These are phyloP conservation scores for Lentinula edodes DNA, from an alignment of 768 basidiomycete species.

Conservation along the genomic window DNA sequence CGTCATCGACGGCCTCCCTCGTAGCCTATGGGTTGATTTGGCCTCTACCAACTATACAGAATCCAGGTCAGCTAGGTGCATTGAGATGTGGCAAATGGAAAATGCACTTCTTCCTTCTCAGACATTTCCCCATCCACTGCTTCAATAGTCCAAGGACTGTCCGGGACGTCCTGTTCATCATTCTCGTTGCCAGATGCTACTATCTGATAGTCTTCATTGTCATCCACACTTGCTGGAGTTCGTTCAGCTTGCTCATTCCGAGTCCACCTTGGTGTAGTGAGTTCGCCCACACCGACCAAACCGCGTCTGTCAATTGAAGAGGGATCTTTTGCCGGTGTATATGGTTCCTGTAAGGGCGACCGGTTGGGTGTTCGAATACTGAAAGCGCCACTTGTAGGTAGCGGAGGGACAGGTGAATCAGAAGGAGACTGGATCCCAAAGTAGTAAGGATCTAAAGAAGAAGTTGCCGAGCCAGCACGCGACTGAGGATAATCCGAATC, in stretches of 20 bases:
- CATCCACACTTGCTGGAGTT: constrained; percentile 19
- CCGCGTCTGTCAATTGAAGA: constrained; percentile 79
- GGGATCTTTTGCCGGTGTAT: constrained; percentile 73
- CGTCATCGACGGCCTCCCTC: constrained; percentile 58
- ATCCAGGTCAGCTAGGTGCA: not conserved
- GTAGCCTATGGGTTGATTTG: constrained; percentile 43
- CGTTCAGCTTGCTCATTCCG: constrained; percentile 40
- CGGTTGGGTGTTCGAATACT: constrained; percentile 62
- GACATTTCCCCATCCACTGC: constrained; percentile 77
- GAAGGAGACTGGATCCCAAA: constrained; percentile 68
- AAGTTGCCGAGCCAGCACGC: constrained; percentile 70
- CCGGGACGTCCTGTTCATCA: constrained; percentile 50
- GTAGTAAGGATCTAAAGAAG: constrained; percentile 86
- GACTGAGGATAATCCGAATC: constrained; percentile 46
- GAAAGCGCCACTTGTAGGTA: constrained; percentile 34
- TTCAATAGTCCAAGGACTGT: constrained; percentile 88
- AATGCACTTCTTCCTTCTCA: constrained; percentile 60
- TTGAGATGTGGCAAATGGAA: constrained; percentile 1
- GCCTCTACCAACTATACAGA: constrained; percentile 35
- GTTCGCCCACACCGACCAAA: constrained; percentile 92
- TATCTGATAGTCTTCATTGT: constrained; percentile 37
- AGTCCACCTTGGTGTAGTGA: constrained; percentile 93
- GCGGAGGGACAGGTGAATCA: constrained; percentile 56
- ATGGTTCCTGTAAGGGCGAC: constrained; percentile 39
- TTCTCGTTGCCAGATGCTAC: constrained; percentile 30